Base-by-base conservation (phyloP, 257 asterid species). In the Craterostigma plantagineum region DNA sequence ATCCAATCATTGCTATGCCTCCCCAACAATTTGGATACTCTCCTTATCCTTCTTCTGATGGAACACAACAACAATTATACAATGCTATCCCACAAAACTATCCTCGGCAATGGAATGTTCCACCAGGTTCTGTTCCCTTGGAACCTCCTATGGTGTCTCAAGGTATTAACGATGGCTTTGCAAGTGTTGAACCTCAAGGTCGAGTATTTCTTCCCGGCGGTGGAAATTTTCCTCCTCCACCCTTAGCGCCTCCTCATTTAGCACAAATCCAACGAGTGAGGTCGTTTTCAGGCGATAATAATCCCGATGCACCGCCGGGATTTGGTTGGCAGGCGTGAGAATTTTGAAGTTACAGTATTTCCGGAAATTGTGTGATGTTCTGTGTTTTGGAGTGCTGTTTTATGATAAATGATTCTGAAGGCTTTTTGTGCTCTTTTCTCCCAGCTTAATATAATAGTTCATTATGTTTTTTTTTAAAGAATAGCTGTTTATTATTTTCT, bases 81-180 rank as follows among this genome's bases (percentile, higher is more conserved):
- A 65, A 77, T 40, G 67, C 75, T 38, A 72, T 84, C 11, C 70
- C 72, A n/a, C 91, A 69, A 47, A 62, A 59, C 44, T 79, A 70
- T 55, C 70, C 93, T 49, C 92, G 65, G 40, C 67, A 52, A n/a
- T 83, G 99, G 99, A 72, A 62, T 43, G 27, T 72, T 71, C 75
- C 63, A 18, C 91, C 74, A 1, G 59, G 57, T 35, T 58, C 62
- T 11, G 73, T 65, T 47, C 73, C 73, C 33, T 51, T 81, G 41
- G 92, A 81, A 42, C 61, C 75, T 53, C 71, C 93, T 11, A 38
- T 59, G 66, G 57, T 57, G 16, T 63, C 77, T 54, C 79, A 69
- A 50, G 81, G 87, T 15, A 14, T 58, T 42, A 54, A 57, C 47
- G 77, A 60, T 53, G 81, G 65, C 10, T 66, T 48, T 30, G 45